phyloP scores from a whole-genome alignment of 164 flowering plant species.

The Dillenia suffruticosa region DNA sequence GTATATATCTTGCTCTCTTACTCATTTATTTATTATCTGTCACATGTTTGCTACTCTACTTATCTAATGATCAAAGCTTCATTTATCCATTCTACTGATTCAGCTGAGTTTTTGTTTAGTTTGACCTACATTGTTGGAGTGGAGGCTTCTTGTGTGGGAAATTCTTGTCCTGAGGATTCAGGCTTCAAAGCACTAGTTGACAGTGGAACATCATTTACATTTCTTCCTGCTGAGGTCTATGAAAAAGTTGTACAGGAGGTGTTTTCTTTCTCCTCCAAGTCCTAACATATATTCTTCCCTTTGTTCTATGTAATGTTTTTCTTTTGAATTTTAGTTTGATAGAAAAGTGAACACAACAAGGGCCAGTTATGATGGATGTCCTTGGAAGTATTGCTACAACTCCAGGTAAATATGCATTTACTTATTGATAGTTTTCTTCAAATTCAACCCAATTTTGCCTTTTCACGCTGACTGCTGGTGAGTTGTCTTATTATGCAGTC shows the following conservation, averaged over 20 bases:
- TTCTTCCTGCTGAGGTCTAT: slow-evolving; percentile 59
- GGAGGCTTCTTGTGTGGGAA: slow-evolving; percentile 63
- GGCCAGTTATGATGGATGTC: slow-evolving; percentile 48
- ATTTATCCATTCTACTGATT: not conserved
- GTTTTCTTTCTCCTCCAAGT: slow-evolving; percentile 6
- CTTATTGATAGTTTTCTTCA: not conserved
- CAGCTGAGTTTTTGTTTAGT: slow-evolving; percentile 33
- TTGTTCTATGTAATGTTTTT: slow-evolving; percentile 1
- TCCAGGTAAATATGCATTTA: slow-evolving; percentile 43
- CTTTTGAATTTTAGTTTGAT: slow-evolving; percentile 52
- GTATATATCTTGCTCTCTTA: slow-evolving; percentile 30
- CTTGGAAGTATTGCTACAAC: slow-evolving; percentile 83
- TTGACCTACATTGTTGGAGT: slow-evolving; percentile 67
- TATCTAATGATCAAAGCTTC: not conserved
- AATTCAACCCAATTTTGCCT: not conserved
- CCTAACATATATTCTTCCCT: not conserved
- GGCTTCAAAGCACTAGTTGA: slow-evolving; percentile 64
- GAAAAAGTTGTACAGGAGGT: slow-evolving; percentile 63
- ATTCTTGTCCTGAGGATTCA: slow-evolving; percentile 53
- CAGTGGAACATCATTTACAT: slow-evolving; percentile 90
- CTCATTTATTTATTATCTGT: not conserved
- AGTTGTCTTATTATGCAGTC: slow-evolving; percentile 30
- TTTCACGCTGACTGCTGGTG: slow-evolving; percentile 8
- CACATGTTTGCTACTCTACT: not conserved
- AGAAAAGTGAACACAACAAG: slow-evolving; percentile 53